A percentile compares a stretch with the other conserved stretches of the same genome.
Conservation (phyloP, 495 filamentous ascomycete species). For the Peziza echinospora region DNA sequence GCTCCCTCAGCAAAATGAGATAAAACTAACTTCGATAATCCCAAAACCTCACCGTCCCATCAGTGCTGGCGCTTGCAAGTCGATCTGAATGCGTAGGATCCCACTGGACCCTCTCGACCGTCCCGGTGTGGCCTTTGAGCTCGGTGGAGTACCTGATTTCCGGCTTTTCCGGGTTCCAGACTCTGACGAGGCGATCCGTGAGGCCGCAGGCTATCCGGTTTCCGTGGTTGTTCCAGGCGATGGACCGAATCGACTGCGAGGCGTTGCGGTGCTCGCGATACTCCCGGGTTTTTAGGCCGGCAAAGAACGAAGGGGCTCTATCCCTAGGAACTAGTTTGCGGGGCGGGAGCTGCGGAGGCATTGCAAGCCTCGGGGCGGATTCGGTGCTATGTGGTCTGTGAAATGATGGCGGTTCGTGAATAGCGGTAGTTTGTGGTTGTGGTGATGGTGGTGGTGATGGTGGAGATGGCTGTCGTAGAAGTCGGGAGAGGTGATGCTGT, state of each 20-base stretch:
- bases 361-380: neutral
- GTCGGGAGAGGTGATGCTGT: too few relatives aligned
- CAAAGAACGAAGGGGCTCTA: slow-evolving; percentile 12
- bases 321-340: neutral
- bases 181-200: slow-evolving; percentile 57
- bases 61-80: slow-evolving; percentile 61
- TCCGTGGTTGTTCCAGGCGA: slow-evolving; percentile 80
- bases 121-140: slow-evolving; percentile 53
- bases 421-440: too few relatives aligned
- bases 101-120: slow-evolving; percentile 72
- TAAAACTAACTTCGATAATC: slow-evolving; percentile 28
- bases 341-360: neutral
- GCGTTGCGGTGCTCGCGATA: slow-evolving; percentile 18
- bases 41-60: slow-evolving; percentile 81
- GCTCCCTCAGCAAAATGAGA: neutral
- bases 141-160: slow-evolving; percentile 66
- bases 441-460: too few relatives aligned
- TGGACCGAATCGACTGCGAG: slow-evolving; percentile 31
- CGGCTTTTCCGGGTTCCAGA: slow-evolving; percentile 79
- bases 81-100: slow-evolving; percentile 76
- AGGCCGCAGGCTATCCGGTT: slow-evolving; percentile 66
- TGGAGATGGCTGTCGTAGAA: too few relatives aligned
- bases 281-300: slow-evolving; percentile 13
- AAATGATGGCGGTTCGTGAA: too few relatives aligned
- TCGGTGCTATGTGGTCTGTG: too few relatives aligned